Conservation (phyloP, 2,329 filamentous ascomycete genomes). For the Fusarium miscanthi region DNA sequence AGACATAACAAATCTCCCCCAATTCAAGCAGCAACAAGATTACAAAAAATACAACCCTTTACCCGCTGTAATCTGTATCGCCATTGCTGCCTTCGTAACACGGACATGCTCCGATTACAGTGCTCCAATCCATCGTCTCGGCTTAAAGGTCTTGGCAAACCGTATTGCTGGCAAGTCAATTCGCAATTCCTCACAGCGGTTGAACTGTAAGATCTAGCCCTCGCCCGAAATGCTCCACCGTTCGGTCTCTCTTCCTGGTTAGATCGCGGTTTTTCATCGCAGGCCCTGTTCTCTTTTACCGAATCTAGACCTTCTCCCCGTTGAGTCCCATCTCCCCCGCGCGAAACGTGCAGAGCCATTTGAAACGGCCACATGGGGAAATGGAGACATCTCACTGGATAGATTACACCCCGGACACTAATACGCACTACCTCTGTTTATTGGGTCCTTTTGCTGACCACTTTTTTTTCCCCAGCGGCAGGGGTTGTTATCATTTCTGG, state of each 20-base stretch:
- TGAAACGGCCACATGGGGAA: slow-evolving; percentile 37
- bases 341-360: slow-evolving; percentile 13
- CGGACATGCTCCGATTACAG: not conserved
- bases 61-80: not conserved
- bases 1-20: not conserved
- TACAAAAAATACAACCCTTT: not conserved
- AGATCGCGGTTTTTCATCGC: not conserved
- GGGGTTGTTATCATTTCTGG: not conserved
- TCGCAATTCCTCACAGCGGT: not conserved
- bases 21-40: not conserved
- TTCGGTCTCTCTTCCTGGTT: slow-evolving; percentile 31
- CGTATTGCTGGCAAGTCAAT: not conserved
- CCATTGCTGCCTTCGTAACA: not conserved
- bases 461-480: not conserved
- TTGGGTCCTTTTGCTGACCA: not conserved
- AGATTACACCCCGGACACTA: slow-evolving; percentile 9
- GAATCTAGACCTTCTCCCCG: slow-evolving; percentile 13
- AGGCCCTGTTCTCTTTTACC: not conserved
- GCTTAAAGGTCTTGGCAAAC: not conserved
- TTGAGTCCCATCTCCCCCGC: slow-evolving; percentile 6
- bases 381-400: slow-evolving; percentile 23
- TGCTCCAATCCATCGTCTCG: not conserved
- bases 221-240: slow-evolving; percentile 11
- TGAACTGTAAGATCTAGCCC: not conserved
- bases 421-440: not conserved